phyloP scores from a whole-genome alignment of 495 filamentous ascomycete species.

The Penicillium crystallinum region DNA sequence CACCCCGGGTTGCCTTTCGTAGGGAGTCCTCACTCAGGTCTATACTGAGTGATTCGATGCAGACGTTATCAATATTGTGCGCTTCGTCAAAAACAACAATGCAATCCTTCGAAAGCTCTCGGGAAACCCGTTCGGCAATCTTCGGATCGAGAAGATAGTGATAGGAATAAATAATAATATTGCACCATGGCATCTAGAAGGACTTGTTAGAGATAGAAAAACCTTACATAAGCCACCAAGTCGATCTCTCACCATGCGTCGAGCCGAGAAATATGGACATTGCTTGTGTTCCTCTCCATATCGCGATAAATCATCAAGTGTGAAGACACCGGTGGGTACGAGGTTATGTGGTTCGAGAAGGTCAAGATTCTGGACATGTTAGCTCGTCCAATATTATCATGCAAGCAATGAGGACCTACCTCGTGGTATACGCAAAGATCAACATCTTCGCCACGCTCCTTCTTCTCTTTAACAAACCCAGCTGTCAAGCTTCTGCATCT shows the following conservation, averaged over 20 bases:
- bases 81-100: slow-evolving; percentile 99
- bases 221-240: background rate
- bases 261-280: slow-evolving; percentile 93
- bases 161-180: slow-evolving; percentile 99
- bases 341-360: slow-evolving; percentile 90
- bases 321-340: slow-evolving; percentile 91
- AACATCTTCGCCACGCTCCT: slow-evolving; percentile 87
- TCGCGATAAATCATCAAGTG: slow-evolving; percentile 76
- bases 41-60: slow-evolving; percentile 95
- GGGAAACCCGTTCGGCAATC: slow-evolving; percentile 94
- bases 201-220: slow-evolving; percentile 7
- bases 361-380: slow-evolving; percentile 69
- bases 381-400: slow-evolving; percentile 2
- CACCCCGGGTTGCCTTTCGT: slow-evolving; percentile 80
- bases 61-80: slow-evolving; percentile 99
- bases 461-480: slow-evolving; percentile 96
- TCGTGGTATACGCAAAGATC: slow-evolving; percentile 95
- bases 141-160: slow-evolving; percentile 98
- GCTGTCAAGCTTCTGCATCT: slow-evolving; percentile 92
- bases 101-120: slow-evolving; percentile 94
- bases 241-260: slow-evolving; percentile 74
- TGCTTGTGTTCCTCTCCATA: slow-evolving; percentile 96
- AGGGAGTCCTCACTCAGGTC: slow-evolving; percentile 94
- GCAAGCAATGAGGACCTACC: slow-evolving; percentile 39
- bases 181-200: slow-evolving; percentile 87